Evolutionary conservation across 2,329 filamentous ascomycete genomes (phyloP), one percentile per base, ranked within the genome.

Genomic region (Claviceps spartinae): DNA sequence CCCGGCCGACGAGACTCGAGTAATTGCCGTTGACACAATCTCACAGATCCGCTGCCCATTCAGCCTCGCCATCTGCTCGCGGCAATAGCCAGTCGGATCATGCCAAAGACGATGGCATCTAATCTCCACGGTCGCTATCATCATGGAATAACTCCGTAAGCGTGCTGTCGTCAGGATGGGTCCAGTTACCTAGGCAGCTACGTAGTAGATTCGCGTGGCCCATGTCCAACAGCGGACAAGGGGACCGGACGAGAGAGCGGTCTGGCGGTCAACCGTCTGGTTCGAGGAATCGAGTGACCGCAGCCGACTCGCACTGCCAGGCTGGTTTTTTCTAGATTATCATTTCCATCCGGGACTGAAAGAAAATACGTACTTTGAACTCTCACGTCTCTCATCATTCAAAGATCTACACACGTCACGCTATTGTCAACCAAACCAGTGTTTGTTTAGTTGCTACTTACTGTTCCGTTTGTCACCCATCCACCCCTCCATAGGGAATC

Each of bases 281-380:
- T 11, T 34, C 30, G 30, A 34, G 30, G 9, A 34, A 34, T 58
- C 58, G 64, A 48, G 57, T 58, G 55, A 55, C 55, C 56, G 59
- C 55, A 50, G 62, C 63, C 64, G 40, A n/a, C 40, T 57, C 59
- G 63, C 62, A 14, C 58, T 43, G 61, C 61, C 60, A 59, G 59
- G 26, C 20, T 14, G 14, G 13, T 18, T 41, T 34, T 30, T 20
- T 34, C 30, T 40, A 34, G 30, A 34, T 34, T 11, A 34, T 30
- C 30, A 14, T 42, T 26, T 30, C 36, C 46, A 26, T 44, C 22
- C 42, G 20, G 26, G 14, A 34, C 18, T 24, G 42, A 9, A 16
- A 22, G 20, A 44, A 46, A 14, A 8, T 5, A 38, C 2, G 18
- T 13, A 22, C 2, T 14, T 48, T 47, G 43, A 26, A 48, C 50